Base-by-base conservation (phyloP, 164 flowering plant species). In the Dillenia turbinata region DNA sequence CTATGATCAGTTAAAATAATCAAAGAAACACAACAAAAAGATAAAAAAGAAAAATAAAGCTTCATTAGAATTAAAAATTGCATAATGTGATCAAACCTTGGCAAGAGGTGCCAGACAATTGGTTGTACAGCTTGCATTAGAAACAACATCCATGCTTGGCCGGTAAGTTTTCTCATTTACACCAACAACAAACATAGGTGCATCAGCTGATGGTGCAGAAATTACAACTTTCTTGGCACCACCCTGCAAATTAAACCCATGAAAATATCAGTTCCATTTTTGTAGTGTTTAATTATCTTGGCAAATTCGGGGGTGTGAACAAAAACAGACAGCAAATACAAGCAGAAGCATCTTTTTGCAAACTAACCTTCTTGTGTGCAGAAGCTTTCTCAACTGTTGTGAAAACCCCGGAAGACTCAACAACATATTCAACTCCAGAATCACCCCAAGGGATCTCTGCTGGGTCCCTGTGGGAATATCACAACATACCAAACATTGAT, bases 141-240 rank as follows among this genome's bases (percentile, higher is more conserved):
- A 95, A 75, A 95, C 97, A 63, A 92, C 71, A 58, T 92, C 83
- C 99, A 92, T 95, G 86, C 55, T 80, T 52, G 97, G 82, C 60
- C 85, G 77, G 82, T 95, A 95, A 2, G 84, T 79, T 48, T 59
- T 75, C 79, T 95, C 97, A 71, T 95, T 95, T 16, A 95, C 99
- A 54, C 99, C 99, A 12, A 95, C 88, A 17, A 95, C 97, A 77
- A 95, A 95, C 97, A 89, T 95, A 19, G 99, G 97, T 24, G 99
- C 99, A 80, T 95, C 99, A 52, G 96, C 97, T 49, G 97, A 95
- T 60, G 97, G 99, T 69, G 99, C 99, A 54, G 99, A 95, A 70
- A 95, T 95, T 9, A 95, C 81, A 40, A 92, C 94, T 71, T 95
- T 95, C 78, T 80, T 88, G 40, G 97, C 97, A 71, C 99, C 99